phyloP scores from a whole-genome alignment of 225 moss, liverwort and hornwort species.

The Sphagnum contortum region DNA sequence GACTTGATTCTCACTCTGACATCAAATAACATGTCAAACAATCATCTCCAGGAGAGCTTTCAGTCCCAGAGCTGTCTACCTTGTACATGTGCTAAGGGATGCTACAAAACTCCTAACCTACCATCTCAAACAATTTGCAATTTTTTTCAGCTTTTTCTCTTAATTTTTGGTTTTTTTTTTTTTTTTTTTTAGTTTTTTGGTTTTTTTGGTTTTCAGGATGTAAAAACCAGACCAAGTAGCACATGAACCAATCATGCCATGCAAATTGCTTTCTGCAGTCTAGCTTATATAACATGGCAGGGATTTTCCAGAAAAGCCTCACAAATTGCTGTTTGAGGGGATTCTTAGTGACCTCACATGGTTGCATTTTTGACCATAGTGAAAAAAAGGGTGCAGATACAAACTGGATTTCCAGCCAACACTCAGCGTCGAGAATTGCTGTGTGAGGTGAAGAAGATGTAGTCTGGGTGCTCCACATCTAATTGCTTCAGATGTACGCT shows the following conservation, averaged over 20 bases:
- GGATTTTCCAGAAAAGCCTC: conserved; percentile 13
- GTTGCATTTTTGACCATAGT: conserved; percentile 42
- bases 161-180: too few species aligned
- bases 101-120: conserved; percentile 18
- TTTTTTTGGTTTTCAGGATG: conserved; percentile 30
- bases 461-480: conserved; percentile 38
- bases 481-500: conserved; percentile 26
- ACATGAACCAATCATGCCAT: conserved; percentile 31
- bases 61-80: conserved; percentile 12
- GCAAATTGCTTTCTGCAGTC: conserved; percentile 14
- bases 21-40: conserved; percentile 15
- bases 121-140: conserved; percentile 20
- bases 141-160: conserved; percentile 26
- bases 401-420: conserved; percentile 15
- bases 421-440: conserved; percentile 29
- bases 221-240: conserved; percentile 29
- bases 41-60: conserved; percentile 11
- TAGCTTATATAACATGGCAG: conserved; percentile 27
- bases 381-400: conserved; percentile 21
- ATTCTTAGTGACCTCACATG: conserved; percentile 39
- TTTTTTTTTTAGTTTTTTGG: conserved; percentile 14
- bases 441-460: conserved; percentile 35
- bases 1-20: conserved; percentile 2
- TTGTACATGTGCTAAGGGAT: conserved; percentile 16
- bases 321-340: conserved; percentile 38